Evolutionary conservation across 345 rosid species (phyloP), one percentile per base, ranked within the genome.

Genomic region (Eucalyptus viminalis): DNA sequence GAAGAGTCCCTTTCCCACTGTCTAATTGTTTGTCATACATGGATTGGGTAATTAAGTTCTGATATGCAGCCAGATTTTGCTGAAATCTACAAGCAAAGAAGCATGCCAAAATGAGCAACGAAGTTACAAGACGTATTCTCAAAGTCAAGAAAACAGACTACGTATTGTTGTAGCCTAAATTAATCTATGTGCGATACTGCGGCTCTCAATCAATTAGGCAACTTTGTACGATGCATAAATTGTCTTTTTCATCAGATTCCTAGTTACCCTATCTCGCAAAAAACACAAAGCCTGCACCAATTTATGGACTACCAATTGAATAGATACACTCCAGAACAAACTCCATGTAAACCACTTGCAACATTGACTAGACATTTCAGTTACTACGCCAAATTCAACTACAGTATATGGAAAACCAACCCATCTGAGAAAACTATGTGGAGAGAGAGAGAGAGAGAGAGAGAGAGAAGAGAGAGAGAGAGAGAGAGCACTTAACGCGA

Each of bases 11-110:
- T 92, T 50, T 95, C 91, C 99, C 99, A 91, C 99, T 97, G 90
- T 97, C 99, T 49, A 98, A 94, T 89, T 97, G 99, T 90, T 98
- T 98, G 92, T 98, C 98, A 90, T 97, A 98, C 98, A 97, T 95
- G 87, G 99, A 98, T 91, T 95, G 97, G 9, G 99, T 97, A 83
- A 98, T 98, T 93, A 98, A 92, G 92, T 95, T 97, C 94, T 95
- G 99, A 92, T 98, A 98, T 37, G 93, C 89, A 87, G 97, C 98
- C 95, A 98, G 88, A 91, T 97, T 98, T 91, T 90, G 92, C 95
- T 98, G 96, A 91, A 96, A 98, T 93, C 99, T 98, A 91, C 90
- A 91, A 37, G 86, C 89, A 90, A 83, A 69, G 69, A 86, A 91
- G 90, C 5, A 8, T 40, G 27, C 86, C 87, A 72, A 44, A 54